Evolutionary conservation across 768 basidiomycete species (phyloP), one percentile per base, ranked within the genome.

Genomic region (Amanita thiersii): DNA sequence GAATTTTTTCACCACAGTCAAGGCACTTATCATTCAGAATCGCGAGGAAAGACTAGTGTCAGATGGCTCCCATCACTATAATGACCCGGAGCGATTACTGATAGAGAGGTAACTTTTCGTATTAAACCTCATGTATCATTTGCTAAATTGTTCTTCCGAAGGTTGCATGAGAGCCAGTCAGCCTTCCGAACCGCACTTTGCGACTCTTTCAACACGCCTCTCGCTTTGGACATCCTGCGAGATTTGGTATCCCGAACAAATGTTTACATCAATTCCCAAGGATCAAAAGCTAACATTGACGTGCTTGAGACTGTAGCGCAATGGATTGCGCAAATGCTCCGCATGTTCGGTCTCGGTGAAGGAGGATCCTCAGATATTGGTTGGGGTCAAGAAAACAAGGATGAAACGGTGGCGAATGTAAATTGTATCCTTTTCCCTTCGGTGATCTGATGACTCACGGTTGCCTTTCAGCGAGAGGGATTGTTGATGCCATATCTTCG

Each of bases 131-230:
- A 19, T 38, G 5, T 20, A 21, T 33, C 32, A 5, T 36, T 33
- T 39, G 29, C 14, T 29, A 39, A 50, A 45, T 46, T 48, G 15
- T 36, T 32, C 3, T 38, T 30, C 31, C 48, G 37, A 52, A 96
- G 91, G 51, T 68, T 93, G 25, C 71, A 85, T 49, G 66, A 77
- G 40, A 77, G 80, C 35, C 93, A 93, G 58, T 51, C 71, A 30
- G 69, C 74, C 5, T 94, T 99, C 73, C 80, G 89, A 40, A 69
- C 65, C 9, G 87, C 92, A 0, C 79, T 99, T 35, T 93, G 86
- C 62, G 94, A 99, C 60, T 97, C 93, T 0, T 96, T 98, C 72
- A 93, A 98, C 58, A 98, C 96, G 0, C 90, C 92, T 2, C 71
- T 66, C 12, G 93, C 91, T 0, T 60, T 98, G 17, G 72, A 75